These are phyloP conservation scores for Bocquillonia castaneifolia DNA, from an alignment of 441 rosid species.

Conservation along the genomic window DNA sequence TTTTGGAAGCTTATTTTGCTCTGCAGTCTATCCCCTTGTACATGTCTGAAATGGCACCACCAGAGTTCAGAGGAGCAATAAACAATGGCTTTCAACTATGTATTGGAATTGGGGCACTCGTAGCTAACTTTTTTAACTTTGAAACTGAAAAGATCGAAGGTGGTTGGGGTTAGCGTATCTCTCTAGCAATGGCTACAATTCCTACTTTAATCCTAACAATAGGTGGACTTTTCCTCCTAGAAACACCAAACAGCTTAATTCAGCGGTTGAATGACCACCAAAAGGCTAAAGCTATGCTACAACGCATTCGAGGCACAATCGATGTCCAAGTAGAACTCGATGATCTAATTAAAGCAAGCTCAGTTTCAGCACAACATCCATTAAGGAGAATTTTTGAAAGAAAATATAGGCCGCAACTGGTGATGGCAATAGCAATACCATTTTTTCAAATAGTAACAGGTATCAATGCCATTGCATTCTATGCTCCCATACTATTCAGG, in stretches of 20 bases:
- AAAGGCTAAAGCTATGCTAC: constrained; percentile 36
- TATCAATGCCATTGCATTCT: constrained; percentile 60
- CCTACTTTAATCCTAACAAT: constrained; percentile 65
- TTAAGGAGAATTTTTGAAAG: constrained; percentile 44
- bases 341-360: constrained; percentile 48
- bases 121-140: constrained; percentile 54
- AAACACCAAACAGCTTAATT: constrained; percentile 61
- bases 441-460: constrained; percentile 75
- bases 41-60: constrained; percentile 71
- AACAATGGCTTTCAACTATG: constrained; percentile 64
- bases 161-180: constrained; percentile 68
- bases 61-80: constrained; percentile 73
- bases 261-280: constrained; percentile 35
- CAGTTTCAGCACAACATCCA: constrained; percentile 38
- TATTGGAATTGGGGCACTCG: constrained; percentile 56
- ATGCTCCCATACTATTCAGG: constrained; percentile 61
- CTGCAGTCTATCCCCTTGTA: constrained; percentile 46
- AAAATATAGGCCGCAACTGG: constrained; percentile 61
- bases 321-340: constrained; percentile 47
- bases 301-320: constrained; percentile 42
- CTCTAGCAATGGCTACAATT: constrained; percentile 50
- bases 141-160: constrained; percentile 41
- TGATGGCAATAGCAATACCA: constrained; percentile 61
- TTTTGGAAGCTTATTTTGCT: too few species aligned
- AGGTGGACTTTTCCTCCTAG: constrained; percentile 60